These are phyloP conservation scores for Leonotis leonurus DNA, from an alignment of 257 asterid genomes.

Conservation along the genomic window DNA sequence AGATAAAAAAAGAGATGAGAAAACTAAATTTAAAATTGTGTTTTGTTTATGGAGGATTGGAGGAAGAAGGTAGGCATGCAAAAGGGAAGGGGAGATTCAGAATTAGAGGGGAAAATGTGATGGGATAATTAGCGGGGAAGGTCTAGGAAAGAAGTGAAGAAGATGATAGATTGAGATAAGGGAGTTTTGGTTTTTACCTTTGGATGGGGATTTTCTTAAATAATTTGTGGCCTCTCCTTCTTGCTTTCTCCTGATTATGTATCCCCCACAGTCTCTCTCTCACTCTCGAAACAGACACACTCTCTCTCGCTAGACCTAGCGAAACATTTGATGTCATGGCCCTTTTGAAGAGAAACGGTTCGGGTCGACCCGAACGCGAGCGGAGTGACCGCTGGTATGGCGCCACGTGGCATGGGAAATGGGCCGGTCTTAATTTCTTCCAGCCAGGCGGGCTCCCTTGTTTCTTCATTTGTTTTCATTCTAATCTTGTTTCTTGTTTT, in stretches of 20 bases:
- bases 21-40: no score
- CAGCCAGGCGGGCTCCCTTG: constrained; percentile 38
- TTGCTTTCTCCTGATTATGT: constrained; percentile 23
- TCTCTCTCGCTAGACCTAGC: background rate
- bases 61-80: constrained; percentile 24
- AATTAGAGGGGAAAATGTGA: background rate
- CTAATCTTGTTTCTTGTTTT: constrained; percentile 13
- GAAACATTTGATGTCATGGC: constrained; percentile 34
- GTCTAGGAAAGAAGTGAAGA: constrained; percentile 6
- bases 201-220: constrained; percentile 34
- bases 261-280: background rate
- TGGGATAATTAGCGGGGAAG: no score
- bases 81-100: background rate
- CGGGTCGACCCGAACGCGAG: constrained; percentile 26
- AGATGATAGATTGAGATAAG: constrained; percentile 57
- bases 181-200: constrained; percentile 27
- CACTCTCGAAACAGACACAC: no score
- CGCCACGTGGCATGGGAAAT: constrained; percentile 46
- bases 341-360: constrained; percentile 39
- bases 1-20: background rate
- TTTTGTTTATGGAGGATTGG: no score
- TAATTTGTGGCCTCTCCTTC: constrained; percentile 71
- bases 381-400: constrained; percentile 21
- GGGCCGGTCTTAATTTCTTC: background rate
- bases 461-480: constrained; percentile 37